Evolutionary conservation across 2,329 filamentous ascomycete species (phyloP), one percentile per base, ranked within the genome.

Genomic region (Trichoderma sp.): DNA sequence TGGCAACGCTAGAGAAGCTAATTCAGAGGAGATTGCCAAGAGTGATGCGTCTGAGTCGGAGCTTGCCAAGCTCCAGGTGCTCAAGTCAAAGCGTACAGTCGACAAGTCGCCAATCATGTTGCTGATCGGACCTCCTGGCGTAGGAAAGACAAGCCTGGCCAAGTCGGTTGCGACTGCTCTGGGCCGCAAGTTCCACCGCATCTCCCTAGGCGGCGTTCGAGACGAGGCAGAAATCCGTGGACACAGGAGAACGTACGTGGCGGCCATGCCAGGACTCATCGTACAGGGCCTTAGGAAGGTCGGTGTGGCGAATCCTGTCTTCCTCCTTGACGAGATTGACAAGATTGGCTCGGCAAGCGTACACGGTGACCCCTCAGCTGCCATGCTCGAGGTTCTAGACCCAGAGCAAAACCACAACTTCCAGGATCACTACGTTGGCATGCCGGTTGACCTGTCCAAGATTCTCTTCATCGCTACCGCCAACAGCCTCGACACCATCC

Each of bases 201-300:
- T 99, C 80, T 98, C 97, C 4, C 91, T 99, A 4, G 97, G 97
- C 76, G 97, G 97, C 79, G 96, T 99, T 3, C 90, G 97, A 73
- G 97, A 99, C 81, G 97, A 99, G 84, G 97, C 97, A 18, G 97
- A 99, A 85, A 98, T 99, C 76, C 91, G 97, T 76, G 97, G 97
- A 11, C 97, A 99, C 84, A 91, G 97, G 74, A 90, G 97, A 79
- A 99, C 97, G 0, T 99, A 99, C 82, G 97, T 99, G 75, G 97
- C 97, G 27, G 97, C 97, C n/a, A 98, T 99, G 96, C 97, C 97
- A 11, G 97, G 97, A 72, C 88, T 98, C 74, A 93, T 99, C 76
- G 95, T 98, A 35, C 95, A 95, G 82, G 97, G 96, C 0, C 83
- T 99, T 74, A 95, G 97, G 86, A 99, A 98, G 86, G 96, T 97